A percentile compares a stretch with the other conserved stretches of the same genome.
phyloP scores from a whole-genome alignment of 2,329 filamentous ascomycete genomes.

The Ophiostoma himal-ulmi region DNA sequence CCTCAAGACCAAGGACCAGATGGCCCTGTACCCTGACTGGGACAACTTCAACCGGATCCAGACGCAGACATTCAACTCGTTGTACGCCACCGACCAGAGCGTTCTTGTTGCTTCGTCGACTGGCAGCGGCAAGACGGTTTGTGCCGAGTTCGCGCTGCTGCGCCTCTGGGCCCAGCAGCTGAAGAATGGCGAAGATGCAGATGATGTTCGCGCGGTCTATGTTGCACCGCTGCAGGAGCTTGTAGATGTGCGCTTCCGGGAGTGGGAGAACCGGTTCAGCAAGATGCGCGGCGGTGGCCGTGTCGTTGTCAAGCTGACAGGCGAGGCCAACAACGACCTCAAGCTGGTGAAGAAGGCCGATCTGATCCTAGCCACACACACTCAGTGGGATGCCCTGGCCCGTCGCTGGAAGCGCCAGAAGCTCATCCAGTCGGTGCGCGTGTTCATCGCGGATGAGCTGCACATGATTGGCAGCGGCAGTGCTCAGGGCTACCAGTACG shows the following conservation, averaged over 20 bases:
- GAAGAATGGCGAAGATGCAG: slow-evolving; percentile 49
- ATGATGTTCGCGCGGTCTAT: slow-evolving; percentile 78
- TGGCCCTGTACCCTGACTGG: slow-evolving; percentile 75
- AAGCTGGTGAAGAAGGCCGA: slow-evolving; percentile 83
- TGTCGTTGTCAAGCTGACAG: slow-evolving; percentile 84
- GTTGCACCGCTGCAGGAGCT: slow-evolving; percentile 92
- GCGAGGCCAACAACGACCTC: slow-evolving; percentile 85
- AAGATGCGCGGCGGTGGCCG: slow-evolving; percentile 76
- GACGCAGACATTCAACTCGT: slow-evolving; percentile 91
- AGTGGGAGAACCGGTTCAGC: slow-evolving; percentile 76
- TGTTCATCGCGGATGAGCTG: slow-evolving; percentile 93
- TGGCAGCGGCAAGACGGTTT: slow-evolving; percentile 93
- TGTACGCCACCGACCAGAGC: slow-evolving; percentile 87
- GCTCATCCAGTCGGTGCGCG: slow-evolving; percentile 81
- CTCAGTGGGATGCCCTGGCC: slow-evolving; percentile 93
- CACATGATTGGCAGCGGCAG: slow-evolving; percentile 93
- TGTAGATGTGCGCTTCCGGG: slow-evolving; percentile 70
- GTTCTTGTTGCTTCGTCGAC: slow-evolving; percentile 90
- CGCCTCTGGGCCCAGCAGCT: slow-evolving; percentile 70
- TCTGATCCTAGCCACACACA: slow-evolving; percentile 83
- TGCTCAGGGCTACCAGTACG: slow-evolving; percentile 80
- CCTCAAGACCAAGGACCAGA: slow-evolving; percentile 78
- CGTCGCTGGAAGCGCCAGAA: slow-evolving; percentile 95
- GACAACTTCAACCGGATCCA: slow-evolving; percentile 94
- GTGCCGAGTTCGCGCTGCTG: slow-evolving; percentile 87